A percentile compares a stretch with the other conserved stretches of the same genome.
These are phyloP conservation scores for Mycena alexandri DNA, from an alignment of 768 basidiomycete genomes.

Conservation along the genomic window DNA sequence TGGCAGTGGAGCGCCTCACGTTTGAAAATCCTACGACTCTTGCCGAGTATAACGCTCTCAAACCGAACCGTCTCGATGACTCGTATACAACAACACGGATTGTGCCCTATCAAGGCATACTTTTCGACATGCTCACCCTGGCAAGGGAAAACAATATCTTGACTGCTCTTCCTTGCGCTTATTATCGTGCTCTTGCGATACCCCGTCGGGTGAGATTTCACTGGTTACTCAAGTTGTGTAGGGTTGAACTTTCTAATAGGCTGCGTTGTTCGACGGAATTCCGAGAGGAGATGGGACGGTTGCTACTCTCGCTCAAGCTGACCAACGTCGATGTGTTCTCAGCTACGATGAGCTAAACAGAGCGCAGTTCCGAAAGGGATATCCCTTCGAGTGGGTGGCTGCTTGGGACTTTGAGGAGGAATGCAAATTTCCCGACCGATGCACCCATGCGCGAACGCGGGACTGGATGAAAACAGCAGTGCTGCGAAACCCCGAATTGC, in stretches of 20 bases:
- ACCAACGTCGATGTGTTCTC: no score
- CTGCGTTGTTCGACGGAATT: neutral
- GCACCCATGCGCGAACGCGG: neutral
- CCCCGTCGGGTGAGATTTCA: neutral
- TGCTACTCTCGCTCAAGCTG: neutral
- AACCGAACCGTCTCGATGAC: no score
- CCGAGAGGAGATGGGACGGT: no score
- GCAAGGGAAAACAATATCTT: slow-evolving; percentile 14
- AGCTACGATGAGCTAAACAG: neutral
- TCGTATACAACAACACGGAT: neutral
- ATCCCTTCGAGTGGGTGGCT: no score
- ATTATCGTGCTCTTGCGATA: slow-evolving; percentile 1
- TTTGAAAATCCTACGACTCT: slow-evolving; percentile 14
- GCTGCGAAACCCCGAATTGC: no score
- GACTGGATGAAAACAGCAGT: no score
- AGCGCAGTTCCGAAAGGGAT: no score
- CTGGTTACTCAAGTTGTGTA: no score
- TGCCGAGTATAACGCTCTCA: slow-evolving; percentile 1
- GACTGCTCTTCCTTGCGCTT: slow-evolving; percentile 17
- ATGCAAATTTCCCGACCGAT: no score
- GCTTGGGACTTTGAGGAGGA: no score
- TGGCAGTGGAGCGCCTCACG: neutral
- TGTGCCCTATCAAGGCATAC: neutral
- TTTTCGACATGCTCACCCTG: slow-evolving; percentile 4
- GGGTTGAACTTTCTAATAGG: neutral